These are phyloP conservation scores for Rhodotorula sp. DNA, from an alignment of 1,284 basidiomycete species.

Conservation along the genomic window DNA sequence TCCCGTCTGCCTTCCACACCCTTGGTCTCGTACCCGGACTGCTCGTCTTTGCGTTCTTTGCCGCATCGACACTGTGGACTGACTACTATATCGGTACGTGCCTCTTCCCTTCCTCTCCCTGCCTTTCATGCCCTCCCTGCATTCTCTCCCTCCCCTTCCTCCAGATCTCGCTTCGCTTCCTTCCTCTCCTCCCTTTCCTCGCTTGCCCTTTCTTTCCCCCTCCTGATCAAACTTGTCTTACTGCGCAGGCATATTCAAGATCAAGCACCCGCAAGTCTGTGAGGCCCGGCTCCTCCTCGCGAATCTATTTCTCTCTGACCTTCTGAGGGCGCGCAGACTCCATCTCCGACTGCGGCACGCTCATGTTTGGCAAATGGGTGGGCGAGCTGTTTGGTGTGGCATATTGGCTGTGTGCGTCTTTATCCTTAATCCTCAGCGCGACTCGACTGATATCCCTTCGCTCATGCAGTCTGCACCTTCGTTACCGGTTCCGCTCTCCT, in stretches of 20 bases:
- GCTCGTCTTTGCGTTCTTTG: background rate
- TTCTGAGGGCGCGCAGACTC: too few species aligned
- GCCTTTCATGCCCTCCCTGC: too few species aligned
- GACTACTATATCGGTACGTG: background rate
- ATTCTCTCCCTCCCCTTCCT: too few species aligned
- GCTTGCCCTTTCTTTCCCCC: too few species aligned
- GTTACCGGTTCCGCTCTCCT: slow-evolving; percentile 40
- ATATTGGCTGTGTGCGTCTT: slow-evolving; percentile 10
- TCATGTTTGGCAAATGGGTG: slow-evolving; percentile 16
- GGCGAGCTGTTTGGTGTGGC: slow-evolving; percentile 22
- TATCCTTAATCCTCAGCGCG: background rate
- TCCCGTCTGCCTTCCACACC: background rate
- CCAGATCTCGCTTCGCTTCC: too few species aligned
- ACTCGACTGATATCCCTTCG: too few species aligned
- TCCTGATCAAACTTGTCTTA: too few species aligned
- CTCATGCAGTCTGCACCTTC: slow-evolving; percentile 11
- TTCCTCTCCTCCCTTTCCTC: too few species aligned
- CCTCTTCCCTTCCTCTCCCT: too few species aligned
- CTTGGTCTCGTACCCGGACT: background rate
- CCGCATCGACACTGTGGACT: background rate
- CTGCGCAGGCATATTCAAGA: slow-evolving; percentile 22
- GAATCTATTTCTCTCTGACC: too few species aligned
- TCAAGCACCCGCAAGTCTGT: slow-evolving; percentile 22
- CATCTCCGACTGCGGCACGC: slow-evolving; percentile 21
- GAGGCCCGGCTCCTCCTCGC: too few species aligned